Evolutionary conservation across 345 rosid genomes (phyloP).

Genomic region (Turnera subulata): DNA sequence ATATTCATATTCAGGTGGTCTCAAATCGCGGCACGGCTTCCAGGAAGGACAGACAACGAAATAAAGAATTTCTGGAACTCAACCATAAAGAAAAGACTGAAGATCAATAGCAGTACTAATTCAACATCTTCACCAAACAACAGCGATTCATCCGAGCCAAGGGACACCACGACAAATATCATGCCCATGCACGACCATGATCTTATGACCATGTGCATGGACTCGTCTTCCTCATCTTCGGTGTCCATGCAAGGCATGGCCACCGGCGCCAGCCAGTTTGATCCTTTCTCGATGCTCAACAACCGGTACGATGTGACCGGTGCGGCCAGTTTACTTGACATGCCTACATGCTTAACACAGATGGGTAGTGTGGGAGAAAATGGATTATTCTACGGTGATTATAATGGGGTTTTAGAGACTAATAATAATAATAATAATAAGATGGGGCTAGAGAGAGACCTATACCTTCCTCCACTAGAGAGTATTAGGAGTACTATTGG

Average conservation of each 20-base stretch:
- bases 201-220: conserved; percentile 44
- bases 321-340: conserved; percentile 28
- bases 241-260: conserved; percentile 38
- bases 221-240: conserved; percentile 46
- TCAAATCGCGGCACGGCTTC: conserved; percentile 85
- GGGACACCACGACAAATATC: conserved; percentile 31
- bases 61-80: conserved; percentile 97
- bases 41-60: conserved; percentile 90
- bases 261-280: conserved; percentile 28
- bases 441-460: conserved; percentile 41
- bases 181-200: conserved; percentile 45
- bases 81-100: conserved; percentile 66
- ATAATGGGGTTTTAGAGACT: conserved; percentile 36
- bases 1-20: conserved; percentile 89
- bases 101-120: conserved; percentile 14
- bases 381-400: conserved; percentile 26
- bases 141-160: conserved; percentile 54
- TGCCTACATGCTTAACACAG: conserved; percentile 32
- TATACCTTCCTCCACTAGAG: conserved; percentile 52
- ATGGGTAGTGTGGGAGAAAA: conserved; percentile 34
- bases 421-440: conserved; percentile 4
- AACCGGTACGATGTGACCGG: conserved; percentile 31
- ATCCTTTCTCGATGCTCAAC: conserved; percentile 38
- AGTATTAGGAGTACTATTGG: conserved; percentile 14
- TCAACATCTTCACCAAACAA: conserved; percentile 53